phyloP scores from a whole-genome alignment of 768 basidiomycete species.

The Amanita muscaria region DNA sequence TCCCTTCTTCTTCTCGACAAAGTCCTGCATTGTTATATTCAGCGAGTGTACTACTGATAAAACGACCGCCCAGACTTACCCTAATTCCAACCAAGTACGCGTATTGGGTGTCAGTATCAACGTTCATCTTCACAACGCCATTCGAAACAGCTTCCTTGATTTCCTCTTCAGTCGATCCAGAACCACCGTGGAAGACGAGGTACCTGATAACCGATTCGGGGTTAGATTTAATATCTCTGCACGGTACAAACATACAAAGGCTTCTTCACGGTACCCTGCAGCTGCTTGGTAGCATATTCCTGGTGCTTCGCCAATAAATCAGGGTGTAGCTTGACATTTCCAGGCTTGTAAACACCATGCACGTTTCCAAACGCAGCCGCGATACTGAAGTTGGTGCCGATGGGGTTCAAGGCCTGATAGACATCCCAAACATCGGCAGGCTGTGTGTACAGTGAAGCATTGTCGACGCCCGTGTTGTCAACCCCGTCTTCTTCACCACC shows the following conservation, averaged over 20 bases:
- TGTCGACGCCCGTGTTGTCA: slow-evolving; percentile 95
- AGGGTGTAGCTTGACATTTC: slow-evolving; percentile 91
- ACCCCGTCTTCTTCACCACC: slow-evolving; percentile 99
- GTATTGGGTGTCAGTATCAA: slow-evolving; percentile 91
- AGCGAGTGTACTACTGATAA: neutral
- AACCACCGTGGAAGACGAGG: slow-evolving; percentile 99
- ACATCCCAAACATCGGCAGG: slow-evolving; percentile 95
- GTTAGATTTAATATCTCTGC: neutral
- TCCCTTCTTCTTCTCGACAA: slow-evolving; percentile 74
- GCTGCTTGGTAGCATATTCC: slow-evolving; percentile 56
- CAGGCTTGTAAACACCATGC: slow-evolving; percentile 98
- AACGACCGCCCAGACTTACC: slow-evolving; percentile 28
- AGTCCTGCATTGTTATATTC: slow-evolving; percentile 46
- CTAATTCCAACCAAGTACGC: slow-evolving; percentile 86
- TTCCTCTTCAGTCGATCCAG: slow-evolving; percentile 94
- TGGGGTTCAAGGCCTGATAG: slow-evolving; percentile 69
- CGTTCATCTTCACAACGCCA: slow-evolving; percentile 99
- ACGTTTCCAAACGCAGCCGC: slow-evolving; percentile 99
- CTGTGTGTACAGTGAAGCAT: slow-evolving; percentile 91
- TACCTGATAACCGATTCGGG: slow-evolving; percentile 58
- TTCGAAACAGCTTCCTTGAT: slow-evolving; percentile 84
- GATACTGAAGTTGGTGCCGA: slow-evolving; percentile 93
- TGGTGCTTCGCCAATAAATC: slow-evolving; percentile 92
- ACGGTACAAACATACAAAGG: slow-evolving; percentile 58
- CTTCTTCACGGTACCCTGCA: slow-evolving; percentile 52